phyloP scores from a whole-genome alignment of 2,329 filamentous ascomycete species.

The Aspergillus sp. region DNA sequence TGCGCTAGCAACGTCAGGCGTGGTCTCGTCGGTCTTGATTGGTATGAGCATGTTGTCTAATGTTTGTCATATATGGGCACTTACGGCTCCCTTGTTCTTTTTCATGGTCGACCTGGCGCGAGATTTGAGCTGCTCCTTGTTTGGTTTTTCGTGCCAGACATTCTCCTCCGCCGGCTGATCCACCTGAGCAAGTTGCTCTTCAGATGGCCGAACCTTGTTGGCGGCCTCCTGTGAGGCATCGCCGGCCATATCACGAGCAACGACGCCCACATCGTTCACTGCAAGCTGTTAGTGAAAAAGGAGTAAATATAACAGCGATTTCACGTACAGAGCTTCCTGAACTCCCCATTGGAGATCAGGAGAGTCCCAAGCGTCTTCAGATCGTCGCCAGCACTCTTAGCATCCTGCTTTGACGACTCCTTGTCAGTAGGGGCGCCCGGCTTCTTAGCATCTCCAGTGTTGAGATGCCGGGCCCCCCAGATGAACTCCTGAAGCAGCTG shows the following conservation, averaged over 20 bases:
- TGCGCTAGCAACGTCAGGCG: conserved; percentile 42
- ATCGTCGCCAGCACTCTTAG: conserved; percentile 72
- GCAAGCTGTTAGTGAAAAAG: conserved; percentile 17
- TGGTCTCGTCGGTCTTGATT: conserved; percentile 47
- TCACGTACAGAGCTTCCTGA: conserved; percentile 72
- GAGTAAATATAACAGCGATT: conserved; percentile 4
- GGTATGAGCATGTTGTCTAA: neutral
- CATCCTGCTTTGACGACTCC: conserved; percentile 70
- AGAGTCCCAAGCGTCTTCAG: conserved; percentile 80
- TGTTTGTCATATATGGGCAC: conserved; percentile 9
- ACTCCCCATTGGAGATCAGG: conserved; percentile 91
- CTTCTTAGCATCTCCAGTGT: conserved; percentile 49
- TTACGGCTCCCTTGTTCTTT: conserved; percentile 44
- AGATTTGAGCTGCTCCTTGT: conserved; percentile 56
- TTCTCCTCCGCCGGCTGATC: conserved; percentile 83
- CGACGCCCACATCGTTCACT: conserved; percentile 69
- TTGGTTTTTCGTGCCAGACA: conserved; percentile 81
- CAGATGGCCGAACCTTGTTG: conserved; percentile 61
- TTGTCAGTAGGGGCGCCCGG: conserved; percentile 64
- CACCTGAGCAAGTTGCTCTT: conserved; percentile 67
- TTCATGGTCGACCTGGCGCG: conserved; percentile 36
- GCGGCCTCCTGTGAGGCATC: conserved; percentile 79
- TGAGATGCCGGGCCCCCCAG: conserved; percentile 77
- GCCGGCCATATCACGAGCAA: conserved; percentile 82
- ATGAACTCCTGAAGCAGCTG: conserved; percentile 94